A percentile compares a stretch with the other conserved stretches of the same genome.
phyloP scores from a whole-genome alignment of 257 asterid species.

The Scutellaria minor region DNA sequence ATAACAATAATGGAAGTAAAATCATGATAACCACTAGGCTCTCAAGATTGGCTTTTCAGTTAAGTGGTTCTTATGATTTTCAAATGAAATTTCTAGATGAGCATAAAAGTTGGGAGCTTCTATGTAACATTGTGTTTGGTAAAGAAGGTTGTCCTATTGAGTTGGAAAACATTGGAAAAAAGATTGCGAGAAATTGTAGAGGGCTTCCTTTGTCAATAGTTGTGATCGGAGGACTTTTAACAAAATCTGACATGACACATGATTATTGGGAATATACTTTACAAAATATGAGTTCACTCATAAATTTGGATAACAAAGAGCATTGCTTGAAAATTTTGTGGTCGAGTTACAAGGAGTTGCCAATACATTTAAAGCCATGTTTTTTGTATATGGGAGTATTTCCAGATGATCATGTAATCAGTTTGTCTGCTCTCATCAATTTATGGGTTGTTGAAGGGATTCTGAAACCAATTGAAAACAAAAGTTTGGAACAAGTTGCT shows the following conservation, averaged over 20 bases:
- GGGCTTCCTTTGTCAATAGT: conserved; percentile 32
- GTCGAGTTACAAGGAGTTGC: not conserved
- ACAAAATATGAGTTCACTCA: not conserved
- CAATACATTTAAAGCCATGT: conserved; percentile 4
- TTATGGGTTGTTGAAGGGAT: conserved; percentile 19
- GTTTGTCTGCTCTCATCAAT: not conserved
- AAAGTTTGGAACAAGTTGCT: conserved; percentile 6
- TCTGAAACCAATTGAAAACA: not conserved
- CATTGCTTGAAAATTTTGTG: not conserved
- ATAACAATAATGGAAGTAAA: conserved; percentile 7
- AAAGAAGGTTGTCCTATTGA: not conserved
- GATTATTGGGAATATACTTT: not conserved
- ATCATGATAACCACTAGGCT: conserved; percentile 16
- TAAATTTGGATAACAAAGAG: not conserved
- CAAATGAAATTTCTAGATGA: conserved; percentile 16
- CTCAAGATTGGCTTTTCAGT: not conserved
- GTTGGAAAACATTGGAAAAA: not conserved
- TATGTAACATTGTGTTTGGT: not conserved
- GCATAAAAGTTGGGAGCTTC: conserved; percentile 18
- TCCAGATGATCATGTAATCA: not conserved
- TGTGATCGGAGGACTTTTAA: conserved; percentile 22
- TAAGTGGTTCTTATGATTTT: not conserved
- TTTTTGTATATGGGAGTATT: conserved; percentile 7
- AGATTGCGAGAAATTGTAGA: conserved; percentile 22
- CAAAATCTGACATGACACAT: not conserved